A percentile compares a stretch with the other conserved stretches of the same genome.
These are phyloP conservation scores for Boletus smithii DNA, from an alignment of 1,284 basidiomycete genomes.

Conservation along the genomic window DNA sequence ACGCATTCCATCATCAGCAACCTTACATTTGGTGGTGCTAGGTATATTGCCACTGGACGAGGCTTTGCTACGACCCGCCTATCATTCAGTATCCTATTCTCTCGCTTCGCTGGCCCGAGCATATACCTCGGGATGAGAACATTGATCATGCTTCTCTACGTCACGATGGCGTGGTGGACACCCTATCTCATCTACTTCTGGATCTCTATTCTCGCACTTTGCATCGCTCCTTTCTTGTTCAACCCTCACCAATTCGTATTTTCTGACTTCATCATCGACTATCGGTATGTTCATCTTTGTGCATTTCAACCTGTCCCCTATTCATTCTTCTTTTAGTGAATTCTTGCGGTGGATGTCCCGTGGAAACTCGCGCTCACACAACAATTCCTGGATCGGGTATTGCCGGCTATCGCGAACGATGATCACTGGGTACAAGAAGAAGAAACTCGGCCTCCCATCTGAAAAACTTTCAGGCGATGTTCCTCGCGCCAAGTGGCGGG, in stretches of 20 bases:
- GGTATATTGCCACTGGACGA: conserved; percentile 98
- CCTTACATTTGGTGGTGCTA: conserved; percentile 91
- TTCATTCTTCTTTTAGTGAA: conserved; percentile 52
- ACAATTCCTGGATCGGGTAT: conserved; percentile 97
- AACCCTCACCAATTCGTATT: conserved; percentile 97
- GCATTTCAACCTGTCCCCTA: conserved; percentile 2
- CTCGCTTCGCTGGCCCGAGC: conserved; percentile 93
- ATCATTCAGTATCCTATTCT: conserved; percentile 90
- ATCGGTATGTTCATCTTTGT: conserved; percentile 54
- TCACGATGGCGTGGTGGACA: conserved; percentile 86
- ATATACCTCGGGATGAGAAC: conserved; percentile 95
- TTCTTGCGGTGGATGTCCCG: conserved; percentile 97
- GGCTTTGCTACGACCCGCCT: conserved; percentile 94
- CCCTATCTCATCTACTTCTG: conserved; percentile 95
- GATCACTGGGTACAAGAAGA: conserved; percentile 98
- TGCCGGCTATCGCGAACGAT: conserved; percentile 91
- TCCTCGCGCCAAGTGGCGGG: conserved; percentile 86
- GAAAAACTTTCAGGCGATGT: conserved; percentile 92
- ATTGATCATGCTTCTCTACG: conserved; percentile 85
- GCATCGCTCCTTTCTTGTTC: conserved; percentile 92
- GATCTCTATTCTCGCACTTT: conserved; percentile 84
- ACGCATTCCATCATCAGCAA: conserved; percentile 94
- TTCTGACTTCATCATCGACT: conserved; percentile 94
- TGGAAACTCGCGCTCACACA: conserved; percentile 94
- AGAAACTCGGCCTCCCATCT: conserved; percentile 89